These are phyloP conservation scores for Lotmaria passim DNA, from an alignment of 208 protist species.

Conservation along the genomic window DNA sequence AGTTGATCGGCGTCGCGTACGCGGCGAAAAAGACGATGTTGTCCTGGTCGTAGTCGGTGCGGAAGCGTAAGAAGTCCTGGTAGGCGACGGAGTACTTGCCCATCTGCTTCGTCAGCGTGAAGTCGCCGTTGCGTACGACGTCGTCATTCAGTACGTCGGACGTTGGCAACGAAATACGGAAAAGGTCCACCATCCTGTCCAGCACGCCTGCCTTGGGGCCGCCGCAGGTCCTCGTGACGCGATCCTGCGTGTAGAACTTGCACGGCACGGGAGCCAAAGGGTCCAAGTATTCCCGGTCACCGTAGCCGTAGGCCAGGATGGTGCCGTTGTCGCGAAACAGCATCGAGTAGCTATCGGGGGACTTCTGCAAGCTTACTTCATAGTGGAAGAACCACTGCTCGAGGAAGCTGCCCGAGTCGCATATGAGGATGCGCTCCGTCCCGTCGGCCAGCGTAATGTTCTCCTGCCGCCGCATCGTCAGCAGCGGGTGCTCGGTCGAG, in stretches of 20 bases:
- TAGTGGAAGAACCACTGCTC: slow-evolving; percentile 49
- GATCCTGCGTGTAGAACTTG: background rate
- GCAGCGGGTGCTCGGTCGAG: slow-evolving; percentile 1
- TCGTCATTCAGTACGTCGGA: slow-evolving; percentile 6
- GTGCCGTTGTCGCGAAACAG: slow-evolving; percentile 39
- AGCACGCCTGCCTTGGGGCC: slow-evolving; percentile 11
- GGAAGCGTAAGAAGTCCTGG: slow-evolving; percentile 55
- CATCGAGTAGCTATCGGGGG: slow-evolving; percentile 44
- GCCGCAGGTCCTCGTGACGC: background rate
- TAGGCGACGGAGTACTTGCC: slow-evolving; percentile 39
- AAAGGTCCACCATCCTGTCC: slow-evolving; percentile 34
- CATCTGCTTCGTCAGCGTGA: slow-evolving; percentile 21
- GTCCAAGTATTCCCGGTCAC: background rate
- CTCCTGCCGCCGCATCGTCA: slow-evolving; percentile 35
- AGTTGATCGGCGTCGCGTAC: slow-evolving; percentile 49
- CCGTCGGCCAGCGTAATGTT: background rate
- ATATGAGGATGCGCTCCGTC: slow-evolving; percentile 23
- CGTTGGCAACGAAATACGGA: slow-evolving; percentile 7
- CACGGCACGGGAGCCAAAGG: background rate
- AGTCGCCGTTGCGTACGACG: slow-evolving; percentile 5
- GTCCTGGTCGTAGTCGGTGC: background rate
- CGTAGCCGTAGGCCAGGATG: slow-evolving; percentile 43
- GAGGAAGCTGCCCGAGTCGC: slow-evolving; percentile 37
- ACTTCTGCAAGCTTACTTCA: slow-evolving; percentile 43
- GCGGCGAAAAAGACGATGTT: slow-evolving; percentile 56